A percentile compares a stretch with the other conserved stretches of the same genome.
Conservation (phyloP, 78 protist genomes). For the Mastigamoeba balamuthi region DNA sequence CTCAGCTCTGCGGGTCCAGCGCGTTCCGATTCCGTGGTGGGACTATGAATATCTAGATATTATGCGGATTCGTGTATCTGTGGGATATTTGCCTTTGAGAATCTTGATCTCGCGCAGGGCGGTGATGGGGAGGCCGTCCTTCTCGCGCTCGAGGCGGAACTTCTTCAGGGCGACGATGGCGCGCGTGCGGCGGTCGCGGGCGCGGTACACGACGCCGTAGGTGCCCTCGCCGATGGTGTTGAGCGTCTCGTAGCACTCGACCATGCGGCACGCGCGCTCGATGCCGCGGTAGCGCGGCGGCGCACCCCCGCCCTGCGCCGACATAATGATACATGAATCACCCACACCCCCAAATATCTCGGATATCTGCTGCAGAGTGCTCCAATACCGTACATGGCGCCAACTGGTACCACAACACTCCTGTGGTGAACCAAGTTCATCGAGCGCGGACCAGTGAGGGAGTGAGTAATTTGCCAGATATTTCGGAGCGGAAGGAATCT, state of each 20-base stretch:
- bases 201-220: neutral
- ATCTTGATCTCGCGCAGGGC: constrained; percentile 80
- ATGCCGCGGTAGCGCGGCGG: neutral
- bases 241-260: constrained; percentile 62
- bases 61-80: neutral
- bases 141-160: constrained; percentile 45
- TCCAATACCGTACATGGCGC: too few species aligned
- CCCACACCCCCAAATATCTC: too few species aligned
- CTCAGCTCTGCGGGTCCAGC: constrained; percentile 78
- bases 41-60: too few species aligned
- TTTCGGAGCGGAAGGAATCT: too few species aligned
- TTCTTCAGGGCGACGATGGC: constrained; percentile 2
- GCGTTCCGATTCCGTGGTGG: too few species aligned
- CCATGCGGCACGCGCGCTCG: constrained; percentile 22
- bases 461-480: too few species aligned
- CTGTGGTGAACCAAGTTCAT: too few species aligned
- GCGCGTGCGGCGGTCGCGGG: neutral
- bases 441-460: too few species aligned
- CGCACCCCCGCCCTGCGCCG: neutral
- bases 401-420: too few species aligned
- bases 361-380: too few species aligned
- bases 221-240: constrained; percentile 93
- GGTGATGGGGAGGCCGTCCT: constrained; percentile 81
- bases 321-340: too few species aligned
- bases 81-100: constrained; percentile 30